Conservation (phyloP, 768 basidiomycete species). For the Neoboletus subvelutipes region DNA sequence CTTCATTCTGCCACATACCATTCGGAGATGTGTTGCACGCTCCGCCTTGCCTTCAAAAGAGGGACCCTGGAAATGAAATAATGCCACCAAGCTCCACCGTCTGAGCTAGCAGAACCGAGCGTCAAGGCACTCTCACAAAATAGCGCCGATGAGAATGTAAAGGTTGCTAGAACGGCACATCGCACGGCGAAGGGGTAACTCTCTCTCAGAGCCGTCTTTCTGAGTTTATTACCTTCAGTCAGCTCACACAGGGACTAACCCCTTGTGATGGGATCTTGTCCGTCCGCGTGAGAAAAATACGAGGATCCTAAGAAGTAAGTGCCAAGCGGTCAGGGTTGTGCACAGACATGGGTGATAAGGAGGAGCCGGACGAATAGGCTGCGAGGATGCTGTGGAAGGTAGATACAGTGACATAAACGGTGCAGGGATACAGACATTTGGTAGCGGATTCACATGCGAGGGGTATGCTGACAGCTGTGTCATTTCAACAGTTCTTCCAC, state of each 20-base stretch:
- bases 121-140: background rate
- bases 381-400: constrained; percentile 16
- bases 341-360: constrained; percentile 12
- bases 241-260: constrained; percentile 6
- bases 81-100: background rate
- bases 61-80: constrained; percentile 7
- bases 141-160: background rate
- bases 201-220: background rate
- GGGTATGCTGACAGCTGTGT: constrained; percentile 29
- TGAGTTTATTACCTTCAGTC: constrained; percentile 1
- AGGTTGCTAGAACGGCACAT: background rate
- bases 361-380: constrained; percentile 16
- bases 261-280: constrained; percentile 8
- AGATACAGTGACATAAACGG: constrained; percentile 28
- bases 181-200: background rate
- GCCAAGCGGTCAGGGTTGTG: constrained; percentile 3
- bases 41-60: background rate
- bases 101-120: background rate
- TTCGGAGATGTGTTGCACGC: background rate
- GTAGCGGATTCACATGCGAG: constrained; percentile 20
- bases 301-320: constrained; percentile 3
- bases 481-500: constrained; percentile 83
- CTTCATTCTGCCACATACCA: constrained; percentile 14
- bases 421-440: constrained; percentile 25
- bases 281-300: constrained; percentile 1